Base-by-base conservation (phyloP, 805 yeast genomes). In the Metschnikowia baotianmanensis region DNA sequence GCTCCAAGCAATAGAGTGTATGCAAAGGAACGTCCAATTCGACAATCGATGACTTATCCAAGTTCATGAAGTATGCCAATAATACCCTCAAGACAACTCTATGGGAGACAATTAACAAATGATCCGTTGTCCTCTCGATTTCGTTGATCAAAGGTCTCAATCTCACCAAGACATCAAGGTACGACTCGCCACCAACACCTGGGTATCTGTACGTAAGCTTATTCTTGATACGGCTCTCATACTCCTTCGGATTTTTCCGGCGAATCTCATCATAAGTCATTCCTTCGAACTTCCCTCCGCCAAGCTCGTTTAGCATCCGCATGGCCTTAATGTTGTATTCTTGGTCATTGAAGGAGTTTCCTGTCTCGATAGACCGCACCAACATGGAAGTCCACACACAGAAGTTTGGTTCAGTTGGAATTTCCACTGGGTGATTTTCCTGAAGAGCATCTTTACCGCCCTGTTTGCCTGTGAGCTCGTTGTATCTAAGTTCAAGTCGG, bases 141-240 rank as follows among this genome's bases (percentile, higher is more conserved):
- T 91, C 99, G 10, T 88, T 88, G 47, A 91, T 91, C 15, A 91
- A 78, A 1, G 97, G 95, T 45, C 95, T 74, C 42, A 91, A 72
- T 47, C 99, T 73, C 50, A 89, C 87, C 56, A 93, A 83, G 10
- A 93, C 99, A 63, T 91, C 98, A 51, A 91, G 66, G 53, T 91
- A 91, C 0, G 96, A 86, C 62, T 91, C 99, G 13, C 99, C 99
- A 6, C 98, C 97, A 36, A 88, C 86, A 4, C 99, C 99, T 1
- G 98, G 99, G 58, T 91, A 91, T 45, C 99, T 71, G 62, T 91
- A 91, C 13, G 83, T 71, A 52, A 91, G 71, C 62, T 91, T 91
- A 62, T 88, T 84, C 30, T 73, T 69, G 51, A 87, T 64, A 43
- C 98, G 76, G 13, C 88, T 76, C 30, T 76, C 78, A 57, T 83